phyloP scores from a whole-genome alignment of 768 basidiomycete genomes.

The Podaxis sp. region DNA sequence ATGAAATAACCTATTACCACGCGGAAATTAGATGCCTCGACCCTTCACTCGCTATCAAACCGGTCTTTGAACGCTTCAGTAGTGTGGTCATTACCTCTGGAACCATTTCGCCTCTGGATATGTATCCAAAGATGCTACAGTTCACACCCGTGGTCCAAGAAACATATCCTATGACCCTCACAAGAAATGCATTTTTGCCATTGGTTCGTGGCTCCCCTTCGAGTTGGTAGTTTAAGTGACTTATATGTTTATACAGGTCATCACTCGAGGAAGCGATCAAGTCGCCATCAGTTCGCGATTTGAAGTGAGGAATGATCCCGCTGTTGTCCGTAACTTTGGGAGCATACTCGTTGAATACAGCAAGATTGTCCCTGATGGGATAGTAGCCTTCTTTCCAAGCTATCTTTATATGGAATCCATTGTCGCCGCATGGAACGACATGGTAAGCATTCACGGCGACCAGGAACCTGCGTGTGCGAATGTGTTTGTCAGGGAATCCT shows the following conservation, averaged over 20 bases:
- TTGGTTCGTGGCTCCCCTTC: conserved; percentile 51
- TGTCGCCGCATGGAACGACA: conserved; percentile 99
- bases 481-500: conserved; percentile 75
- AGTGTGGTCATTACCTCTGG: conserved; percentile 99
- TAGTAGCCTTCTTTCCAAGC: conserved; percentile 98
- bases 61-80: conserved; percentile 97
- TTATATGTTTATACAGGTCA: conserved; percentile 56
- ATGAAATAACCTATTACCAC: conserved; percentile 18
- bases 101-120: conserved; percentile 96
- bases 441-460: conserved; percentile 57
- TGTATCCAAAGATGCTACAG: conserved; percentile 99
- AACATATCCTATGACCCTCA: conserved; percentile 96
- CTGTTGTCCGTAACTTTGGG: conserved; percentile 98
- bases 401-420: conserved; percentile 99
- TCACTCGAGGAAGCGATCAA: conserved; percentile 97
- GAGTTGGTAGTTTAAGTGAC: conserved; percentile 8
- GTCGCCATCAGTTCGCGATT: conserved; percentile 98
- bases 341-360: conserved; percentile 98
- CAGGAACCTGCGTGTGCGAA: neutral
- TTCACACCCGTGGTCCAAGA: conserved; percentile 97
- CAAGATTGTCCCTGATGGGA: conserved; percentile 96
- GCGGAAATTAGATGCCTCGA: conserved; percentile 77
- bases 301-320: conserved; percentile 98
- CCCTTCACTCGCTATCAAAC: conserved; percentile 95
- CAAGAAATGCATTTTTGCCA: conserved; percentile 94